phyloP scores from a whole-genome alignment of 306 rosid species.

The Dalbergia oliveri region DNA sequence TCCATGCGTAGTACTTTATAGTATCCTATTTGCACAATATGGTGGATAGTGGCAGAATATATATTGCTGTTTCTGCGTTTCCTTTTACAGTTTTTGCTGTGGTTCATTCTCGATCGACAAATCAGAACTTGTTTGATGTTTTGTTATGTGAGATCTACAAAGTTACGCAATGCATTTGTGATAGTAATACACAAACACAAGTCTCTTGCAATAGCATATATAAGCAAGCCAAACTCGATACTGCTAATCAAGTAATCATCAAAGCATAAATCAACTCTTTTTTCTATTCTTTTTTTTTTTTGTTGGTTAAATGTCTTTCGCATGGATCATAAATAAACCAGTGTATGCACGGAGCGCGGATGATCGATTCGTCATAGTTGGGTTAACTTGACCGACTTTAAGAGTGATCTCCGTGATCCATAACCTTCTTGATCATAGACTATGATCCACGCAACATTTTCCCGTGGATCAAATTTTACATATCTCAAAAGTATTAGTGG shows the following conservation, averaged over 20 bases:
- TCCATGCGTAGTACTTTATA: background rate
- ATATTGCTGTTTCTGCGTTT: background rate
- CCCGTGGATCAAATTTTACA: constrained; percentile 3
- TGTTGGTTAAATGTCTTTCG: background rate
- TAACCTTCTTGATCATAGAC: constrained; percentile 10
- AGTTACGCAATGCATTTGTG: background rate
- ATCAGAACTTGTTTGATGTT: constrained; percentile 28
- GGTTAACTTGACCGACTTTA: background rate
- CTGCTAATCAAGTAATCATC: background rate
- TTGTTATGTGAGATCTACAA: constrained; percentile 9
- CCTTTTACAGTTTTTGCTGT: background rate
- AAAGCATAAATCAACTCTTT: background rate
- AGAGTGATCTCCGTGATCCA: background rate
- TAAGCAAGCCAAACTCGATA: background rate
- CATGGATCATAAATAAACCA: background rate
- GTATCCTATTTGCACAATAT: background rate
- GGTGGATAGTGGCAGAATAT: background rate
- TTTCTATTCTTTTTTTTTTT: background rate
- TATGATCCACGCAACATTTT: constrained; percentile 5
- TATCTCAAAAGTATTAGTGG: background rate
- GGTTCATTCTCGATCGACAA: constrained; percentile 19
- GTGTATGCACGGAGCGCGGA: background rate
- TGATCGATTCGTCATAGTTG: background rate
- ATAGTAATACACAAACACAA: background rate
- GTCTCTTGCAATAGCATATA: background rate